Percentiles rank a stretch among this genome's conserved stretches.
Conservation (phyloP, 2,329 filamentous ascomycete species). For the Daldinia sp. region DNA sequence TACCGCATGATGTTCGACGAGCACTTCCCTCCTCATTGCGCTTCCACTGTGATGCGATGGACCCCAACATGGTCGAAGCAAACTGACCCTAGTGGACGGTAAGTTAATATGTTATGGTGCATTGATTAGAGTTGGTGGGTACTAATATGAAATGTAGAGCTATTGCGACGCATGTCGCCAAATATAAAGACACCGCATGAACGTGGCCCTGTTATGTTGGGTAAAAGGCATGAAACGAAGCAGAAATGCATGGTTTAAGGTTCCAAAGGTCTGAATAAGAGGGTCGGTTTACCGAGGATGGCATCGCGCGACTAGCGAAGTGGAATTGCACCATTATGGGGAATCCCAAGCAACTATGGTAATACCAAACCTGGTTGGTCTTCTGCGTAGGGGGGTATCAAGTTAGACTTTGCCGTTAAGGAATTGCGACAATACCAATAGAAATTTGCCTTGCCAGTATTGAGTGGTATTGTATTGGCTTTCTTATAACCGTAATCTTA, state of each 20-base stretch:
- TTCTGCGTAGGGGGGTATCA: conserved; percentile 17
- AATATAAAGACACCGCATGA: conserved; percentile 66
- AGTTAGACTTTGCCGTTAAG: conserved; percentile 22
- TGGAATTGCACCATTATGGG: conserved; percentile 34
- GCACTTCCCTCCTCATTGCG: conserved; percentile 93
- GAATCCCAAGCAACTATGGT: conserved; percentile 22
- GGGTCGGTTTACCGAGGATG: conserved; percentile 8
- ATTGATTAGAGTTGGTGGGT: not conserved
- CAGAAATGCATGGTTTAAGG: conserved; percentile 10
- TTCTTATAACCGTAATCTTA: not conserved
- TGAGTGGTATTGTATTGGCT: not conserved
- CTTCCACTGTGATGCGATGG: conserved; percentile 95
- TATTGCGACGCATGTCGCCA: conserved; percentile 79
- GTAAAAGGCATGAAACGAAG: conserved; percentile 20
- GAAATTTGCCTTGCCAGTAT: conserved; percentile 12
- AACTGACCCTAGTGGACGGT: conserved; percentile 94
- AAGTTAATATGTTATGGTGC: conserved; percentile 49
- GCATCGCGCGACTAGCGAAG: conserved; percentile 19
- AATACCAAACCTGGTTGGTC: conserved; percentile 25
- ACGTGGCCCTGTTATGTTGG: conserved; percentile 25
- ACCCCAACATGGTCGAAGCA: conserved; percentile 97
- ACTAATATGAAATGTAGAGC: conserved; percentile 64
- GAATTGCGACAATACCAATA: conserved; percentile 31
- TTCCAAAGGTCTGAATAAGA: conserved; percentile 15
- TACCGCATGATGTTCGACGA: conserved; percentile 99